Evolutionary conservation across 83 land plant species (phyloP).

Genomic region (Diphasiastrum complanatum): DNA sequence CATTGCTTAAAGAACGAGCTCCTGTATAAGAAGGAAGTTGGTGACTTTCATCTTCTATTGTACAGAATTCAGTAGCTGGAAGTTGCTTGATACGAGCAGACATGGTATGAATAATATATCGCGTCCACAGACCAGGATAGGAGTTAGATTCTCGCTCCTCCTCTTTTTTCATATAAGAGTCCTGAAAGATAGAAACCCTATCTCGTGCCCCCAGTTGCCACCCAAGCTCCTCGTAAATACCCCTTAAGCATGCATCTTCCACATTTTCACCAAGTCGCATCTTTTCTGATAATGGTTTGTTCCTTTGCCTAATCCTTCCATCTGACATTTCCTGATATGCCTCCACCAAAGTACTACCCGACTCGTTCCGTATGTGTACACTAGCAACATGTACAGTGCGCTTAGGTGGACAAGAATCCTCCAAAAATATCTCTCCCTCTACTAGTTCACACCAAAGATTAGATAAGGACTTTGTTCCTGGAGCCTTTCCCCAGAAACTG

Average conservation of each 20-base stretch:
- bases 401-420: conserved; percentile 12
- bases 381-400: conserved; percentile 12
- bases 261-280: conserved; percentile 14
- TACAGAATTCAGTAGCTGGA: conserved; percentile 1
- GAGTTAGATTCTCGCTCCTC: conserved; percentile 11
- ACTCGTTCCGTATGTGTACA: conserved; percentile 2
- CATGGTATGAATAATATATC: conserved; percentile 9
- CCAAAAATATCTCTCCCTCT: conserved; percentile 8
- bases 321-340: conserved; percentile 16
- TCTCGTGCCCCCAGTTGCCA: conserved; percentile 3
- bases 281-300: conserved; percentile 9
- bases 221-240: conserved; percentile 8
- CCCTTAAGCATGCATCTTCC: conserved; percentile 9
- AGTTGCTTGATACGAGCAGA: conserved; percentile 4
- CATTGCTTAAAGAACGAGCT: too few species aligned
- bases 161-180: conserved; percentile 1
- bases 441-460: conserved; percentile 10
- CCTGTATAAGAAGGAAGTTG: background rate
- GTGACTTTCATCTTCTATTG: background rate
- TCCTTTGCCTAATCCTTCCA: conserved; percentile 8
- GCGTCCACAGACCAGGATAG: conserved; percentile 7
- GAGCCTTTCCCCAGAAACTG: conserved; percentile 3
- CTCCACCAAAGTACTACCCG: conserved; percentile 3
- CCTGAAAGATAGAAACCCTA: conserved; percentile 1
- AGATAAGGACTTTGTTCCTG: background rate